Percentiles rank a stretch among this genome's conserved stretches.
Conservation (phyloP, 352 stramenopile genomes). For the Pythium pectinolyticum region DNA sequence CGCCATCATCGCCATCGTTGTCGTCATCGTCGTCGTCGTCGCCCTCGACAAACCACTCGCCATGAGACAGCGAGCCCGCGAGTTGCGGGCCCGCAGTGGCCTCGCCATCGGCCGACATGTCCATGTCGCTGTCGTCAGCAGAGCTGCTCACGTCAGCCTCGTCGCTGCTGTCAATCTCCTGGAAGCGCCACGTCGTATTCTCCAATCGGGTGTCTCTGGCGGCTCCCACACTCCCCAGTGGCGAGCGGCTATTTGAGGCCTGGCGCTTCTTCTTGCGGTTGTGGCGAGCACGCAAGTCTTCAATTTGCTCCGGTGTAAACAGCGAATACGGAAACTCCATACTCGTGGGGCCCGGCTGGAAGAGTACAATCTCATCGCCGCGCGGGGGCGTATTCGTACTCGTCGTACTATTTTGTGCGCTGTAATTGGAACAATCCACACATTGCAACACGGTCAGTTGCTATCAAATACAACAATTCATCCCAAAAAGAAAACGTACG, state of each 20-base stretch:
- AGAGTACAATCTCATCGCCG: conserved; percentile 28
- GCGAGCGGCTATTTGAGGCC: neutral
- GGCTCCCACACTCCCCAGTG: neutral
- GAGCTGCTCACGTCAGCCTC: conserved; percentile 33
- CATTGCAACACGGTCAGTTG: neutral
- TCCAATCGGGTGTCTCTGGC: neutral
- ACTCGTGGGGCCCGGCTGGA: conserved; percentile 26
- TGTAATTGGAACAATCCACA: neutral
- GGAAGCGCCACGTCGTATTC: conserved; percentile 29
- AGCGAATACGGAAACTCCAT: conserved; percentile 33
- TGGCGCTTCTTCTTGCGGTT: conserved; percentile 31
- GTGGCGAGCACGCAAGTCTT: conserved; percentile 29
- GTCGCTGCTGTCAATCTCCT: conserved; percentile 33
- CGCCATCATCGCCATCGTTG: neutral
- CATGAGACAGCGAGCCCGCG: conserved; percentile 26
- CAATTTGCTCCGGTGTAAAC: conserved; percentile 31
- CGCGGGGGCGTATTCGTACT: conserved; percentile 10
- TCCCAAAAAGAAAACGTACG: conserved; percentile 21
- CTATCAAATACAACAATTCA: neutral
- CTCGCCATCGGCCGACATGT: conserved; percentile 20
- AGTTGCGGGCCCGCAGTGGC: conserved; percentile 13
- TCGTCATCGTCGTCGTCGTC: conserved; percentile 20
- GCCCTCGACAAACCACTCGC: conserved; percentile 31
- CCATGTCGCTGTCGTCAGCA: conserved; percentile 34
- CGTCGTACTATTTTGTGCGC: neutral